phyloP scores from a whole-genome alignment of 257 asterid species.

The Solanum medicagineum region DNA sequence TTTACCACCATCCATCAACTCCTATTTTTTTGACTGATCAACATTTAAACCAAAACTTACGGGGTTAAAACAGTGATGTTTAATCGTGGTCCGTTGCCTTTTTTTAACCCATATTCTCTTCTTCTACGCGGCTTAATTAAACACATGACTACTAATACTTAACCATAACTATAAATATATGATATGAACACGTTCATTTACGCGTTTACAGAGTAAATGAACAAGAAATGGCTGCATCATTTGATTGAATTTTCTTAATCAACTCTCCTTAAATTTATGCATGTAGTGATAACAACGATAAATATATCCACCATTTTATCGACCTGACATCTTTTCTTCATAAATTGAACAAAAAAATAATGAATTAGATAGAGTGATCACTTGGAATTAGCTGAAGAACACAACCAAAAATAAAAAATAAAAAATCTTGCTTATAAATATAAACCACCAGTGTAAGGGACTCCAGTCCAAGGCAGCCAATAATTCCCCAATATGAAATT shows the following conservation, averaged over 20 bases:
- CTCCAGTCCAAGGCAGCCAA: constrained; percentile 3
- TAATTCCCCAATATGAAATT: not conserved
- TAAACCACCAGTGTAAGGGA: not conserved
- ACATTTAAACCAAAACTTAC: not conserved
- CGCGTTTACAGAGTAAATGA: not conserved
- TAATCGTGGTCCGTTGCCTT: not conserved
- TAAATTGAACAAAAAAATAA: not conserved
- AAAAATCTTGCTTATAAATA: not conserved
- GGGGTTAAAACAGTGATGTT: not conserved
- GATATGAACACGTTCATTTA: not conserved
- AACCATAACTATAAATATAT: not conserved
- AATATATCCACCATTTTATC: not conserved
- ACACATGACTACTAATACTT: not conserved
- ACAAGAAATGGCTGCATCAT: not conserved
- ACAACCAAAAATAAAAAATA: not conserved
- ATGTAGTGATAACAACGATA: not conserved
- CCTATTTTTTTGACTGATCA: not conserved
- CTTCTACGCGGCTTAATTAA: not conserved
- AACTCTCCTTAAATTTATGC: not conserved
- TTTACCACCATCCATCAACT: not conserved
- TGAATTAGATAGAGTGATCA: not conserved
- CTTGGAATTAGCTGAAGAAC: not conserved
- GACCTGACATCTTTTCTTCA: not conserved
- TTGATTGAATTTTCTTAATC: not conserved
- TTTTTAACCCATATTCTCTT: not conserved